Conservation (phyloP, 768 basidiomycete species). For the Lactifluus hygrophoroides region DNA sequence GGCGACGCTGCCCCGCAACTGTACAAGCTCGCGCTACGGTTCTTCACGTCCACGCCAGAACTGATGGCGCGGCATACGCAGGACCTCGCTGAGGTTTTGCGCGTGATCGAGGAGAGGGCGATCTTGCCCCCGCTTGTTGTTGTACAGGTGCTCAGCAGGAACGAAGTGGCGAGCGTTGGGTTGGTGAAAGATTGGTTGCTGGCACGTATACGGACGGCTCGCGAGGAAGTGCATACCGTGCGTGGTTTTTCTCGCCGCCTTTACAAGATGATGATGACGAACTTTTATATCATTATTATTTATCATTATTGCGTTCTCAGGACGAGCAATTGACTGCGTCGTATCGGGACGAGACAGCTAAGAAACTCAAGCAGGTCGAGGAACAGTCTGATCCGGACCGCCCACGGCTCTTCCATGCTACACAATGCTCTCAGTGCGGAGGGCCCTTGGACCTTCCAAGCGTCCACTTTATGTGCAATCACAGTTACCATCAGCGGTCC, state of each 20-base stretch:
- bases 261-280: neutral
- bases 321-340: slow-evolving; percentile 83
- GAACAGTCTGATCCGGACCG: slow-evolving; percentile 71
- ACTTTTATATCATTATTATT: too few species aligned
- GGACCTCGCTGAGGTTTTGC: slow-evolving; percentile 65
- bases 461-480: slow-evolving; percentile 97
- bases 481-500: slow-evolving; percentile 92
- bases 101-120: slow-evolving; percentile 68
- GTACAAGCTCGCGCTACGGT: slow-evolving; percentile 82
- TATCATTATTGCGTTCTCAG: slow-evolving; percentile 32
- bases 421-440: slow-evolving; percentile 82
- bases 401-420: slow-evolving; percentile 89
- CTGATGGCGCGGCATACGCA: slow-evolving; percentile 60
- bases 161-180: slow-evolving; percentile 85
- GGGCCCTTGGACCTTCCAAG: slow-evolving; percentile 88
- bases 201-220: slow-evolving; percentile 61
- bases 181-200: slow-evolving; percentile 89
- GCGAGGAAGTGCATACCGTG: slow-evolving; percentile 74
- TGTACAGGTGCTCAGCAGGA: slow-evolving; percentile 81
- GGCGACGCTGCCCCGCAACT: slow-evolving; percentile 63
- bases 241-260: neutral
- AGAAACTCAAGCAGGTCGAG: slow-evolving; percentile 72
- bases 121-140: slow-evolving; percentile 88
- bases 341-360: slow-evolving; percentile 75
- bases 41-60: slow-evolving; percentile 75